phyloP scores from a whole-genome alignment of 106 monocot genomes.

The Acorus calamus region DNA sequence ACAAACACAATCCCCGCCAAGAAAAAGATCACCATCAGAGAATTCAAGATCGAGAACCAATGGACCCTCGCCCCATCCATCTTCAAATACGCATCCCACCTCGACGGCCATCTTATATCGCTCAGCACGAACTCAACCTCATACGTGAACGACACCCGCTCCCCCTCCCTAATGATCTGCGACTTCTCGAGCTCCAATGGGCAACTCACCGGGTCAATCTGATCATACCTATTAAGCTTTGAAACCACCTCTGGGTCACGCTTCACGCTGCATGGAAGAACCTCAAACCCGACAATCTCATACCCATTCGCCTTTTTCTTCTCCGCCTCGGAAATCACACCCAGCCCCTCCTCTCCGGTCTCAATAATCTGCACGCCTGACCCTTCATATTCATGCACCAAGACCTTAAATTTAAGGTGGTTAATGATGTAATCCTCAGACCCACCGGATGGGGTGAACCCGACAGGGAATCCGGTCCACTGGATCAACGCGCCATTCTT shows the following conservation, averaged over 20 bases:
- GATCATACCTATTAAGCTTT: constrained; percentile 35
- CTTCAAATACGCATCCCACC: constrained; percentile 51
- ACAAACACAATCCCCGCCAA: constrained; percentile 52
- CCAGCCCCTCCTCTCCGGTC: constrained; percentile 41
- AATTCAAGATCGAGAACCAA: constrained; percentile 60
- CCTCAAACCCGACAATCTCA: constrained; percentile 50
- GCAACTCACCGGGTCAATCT: constrained; percentile 19
- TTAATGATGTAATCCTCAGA: constrained; percentile 35
- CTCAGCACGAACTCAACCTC: constrained; percentile 49
- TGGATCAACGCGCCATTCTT: constrained; percentile 20
- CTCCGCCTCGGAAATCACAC: constrained; percentile 24
- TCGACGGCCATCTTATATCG: constrained; percentile 39
- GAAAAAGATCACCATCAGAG: constrained; percentile 43
- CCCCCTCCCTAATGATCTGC: constrained; percentile 34
- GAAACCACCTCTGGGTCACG: constrained; percentile 17
- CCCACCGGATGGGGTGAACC: constrained; percentile 11
- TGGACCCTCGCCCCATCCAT: constrained; percentile 37
- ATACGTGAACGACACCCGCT: constrained; percentile 43
- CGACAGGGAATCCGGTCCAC: constrained; percentile 51
- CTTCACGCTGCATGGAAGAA: constrained; percentile 47
- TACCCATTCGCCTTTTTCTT: constrained; percentile 25
- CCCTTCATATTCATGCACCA: constrained; percentile 36
- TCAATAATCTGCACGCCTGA: constrained; percentile 22
- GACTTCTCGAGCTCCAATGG: constrained; percentile 13
- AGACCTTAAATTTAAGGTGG: constrained; percentile 45